phyloP scores from a whole-genome alignment of 805 yeast species.

The Metahyphopichia silvanorum region DNA sequence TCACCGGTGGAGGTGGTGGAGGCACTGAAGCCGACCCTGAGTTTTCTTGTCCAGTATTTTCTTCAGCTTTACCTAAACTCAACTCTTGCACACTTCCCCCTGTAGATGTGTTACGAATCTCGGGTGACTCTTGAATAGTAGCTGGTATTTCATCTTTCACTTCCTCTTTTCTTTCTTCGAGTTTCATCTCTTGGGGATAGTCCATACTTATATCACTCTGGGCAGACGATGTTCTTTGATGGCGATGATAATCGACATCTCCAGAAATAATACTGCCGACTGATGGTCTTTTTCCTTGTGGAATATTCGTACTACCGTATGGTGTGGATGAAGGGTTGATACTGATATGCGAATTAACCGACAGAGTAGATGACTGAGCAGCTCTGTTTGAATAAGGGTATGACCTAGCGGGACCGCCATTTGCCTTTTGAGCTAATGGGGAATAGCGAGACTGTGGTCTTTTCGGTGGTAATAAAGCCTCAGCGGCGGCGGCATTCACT shows the following conservation, averaged over 20 bases:
- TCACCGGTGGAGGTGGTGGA: conserved; percentile 14
- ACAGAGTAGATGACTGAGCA: conserved; percentile 5
- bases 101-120: conserved; percentile 1
- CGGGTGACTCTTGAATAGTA: conserved; percentile 13
- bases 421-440: neutral
- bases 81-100: too few species aligned
- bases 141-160: conserved; percentile 5
- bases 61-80: conserved; percentile 1
- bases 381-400: conserved; percentile 2
- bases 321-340: conserved; percentile 1
- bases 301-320: too few species aligned
- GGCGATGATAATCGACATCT: conserved; percentile 8
- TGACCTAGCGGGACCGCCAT: neutral
- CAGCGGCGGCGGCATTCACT: neutral
- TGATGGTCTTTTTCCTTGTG: conserved; percentile 15
- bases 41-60: conserved; percentile 3
- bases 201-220: conserved; percentile 32
- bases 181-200: conserved; percentile 24
- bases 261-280: conserved; percentile 15
- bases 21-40: conserved; percentile 1
- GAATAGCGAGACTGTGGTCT: neutral
- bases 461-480: conserved; percentile 1
- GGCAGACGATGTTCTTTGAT: conserved; percentile 21
- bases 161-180: conserved; percentile 7
- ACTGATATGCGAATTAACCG: conserved; percentile 3